Evolutionary conservation across 192 early-diverging fungal genomes (phyloP).

Genomic region (Backusella tarrabulga): DNA sequence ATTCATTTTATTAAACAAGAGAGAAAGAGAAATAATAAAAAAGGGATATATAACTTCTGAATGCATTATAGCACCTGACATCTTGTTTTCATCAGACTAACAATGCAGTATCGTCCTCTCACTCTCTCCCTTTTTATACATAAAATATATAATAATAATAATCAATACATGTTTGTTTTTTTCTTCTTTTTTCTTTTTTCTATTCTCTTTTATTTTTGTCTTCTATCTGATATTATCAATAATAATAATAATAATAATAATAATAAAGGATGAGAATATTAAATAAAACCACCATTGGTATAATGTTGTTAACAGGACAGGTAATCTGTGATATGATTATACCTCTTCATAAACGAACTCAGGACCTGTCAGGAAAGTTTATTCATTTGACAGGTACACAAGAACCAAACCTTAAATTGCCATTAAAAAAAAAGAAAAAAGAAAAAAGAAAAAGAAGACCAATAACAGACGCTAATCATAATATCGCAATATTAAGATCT

Average conservation of each 20-base stretch:
- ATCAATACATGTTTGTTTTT: not conserved
- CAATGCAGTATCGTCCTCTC: not conserved
- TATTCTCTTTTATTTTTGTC: not conserved
- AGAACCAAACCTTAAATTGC: not conserved
- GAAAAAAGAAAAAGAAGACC: too few species aligned
- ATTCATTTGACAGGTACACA: constrained; percentile 35
- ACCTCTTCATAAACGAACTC: constrained; percentile 7
- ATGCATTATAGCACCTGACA: not conserved
- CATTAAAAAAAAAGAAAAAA: not conserved
- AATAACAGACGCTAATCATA: not conserved
- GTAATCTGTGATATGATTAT: not conserved
- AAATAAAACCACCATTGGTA: not conserved
- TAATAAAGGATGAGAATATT: not conserved
- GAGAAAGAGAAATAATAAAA: not conserved
- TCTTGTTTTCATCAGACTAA: not conserved
- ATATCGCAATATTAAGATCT: constrained; percentile 24
- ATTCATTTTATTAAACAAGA: not conserved
- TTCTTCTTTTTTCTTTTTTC: not conserved
- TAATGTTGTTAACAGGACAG: not conserved
- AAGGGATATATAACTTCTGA: not conserved
- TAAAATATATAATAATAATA: not conserved
- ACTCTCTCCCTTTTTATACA: not conserved
- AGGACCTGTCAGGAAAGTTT: constrained; percentile 24
- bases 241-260: not conserved
- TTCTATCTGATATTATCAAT: not conserved